Evolutionary conservation across 192 early-diverging fungal genomes (phyloP).

Genomic region (Umbelopsis vinacea): DNA sequence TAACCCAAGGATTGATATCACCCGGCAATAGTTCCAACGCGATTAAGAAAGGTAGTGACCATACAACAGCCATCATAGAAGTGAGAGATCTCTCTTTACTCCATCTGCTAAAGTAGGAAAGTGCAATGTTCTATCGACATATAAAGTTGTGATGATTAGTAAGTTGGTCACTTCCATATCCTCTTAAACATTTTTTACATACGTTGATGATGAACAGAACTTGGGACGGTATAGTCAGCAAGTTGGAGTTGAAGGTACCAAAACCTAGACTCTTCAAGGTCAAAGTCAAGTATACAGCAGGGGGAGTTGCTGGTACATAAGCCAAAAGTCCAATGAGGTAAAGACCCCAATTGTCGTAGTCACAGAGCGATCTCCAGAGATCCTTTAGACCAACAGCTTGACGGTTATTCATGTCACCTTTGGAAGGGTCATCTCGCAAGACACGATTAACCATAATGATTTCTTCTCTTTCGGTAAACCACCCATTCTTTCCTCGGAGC

Average conservation of each 20-base stretch:
- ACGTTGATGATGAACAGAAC: constrained; percentile 33
- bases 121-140: constrained; percentile 22
- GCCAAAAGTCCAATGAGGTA: constrained; percentile 48
- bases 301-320: constrained; percentile 35
- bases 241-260: constrained; percentile 38
- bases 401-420: constrained; percentile 42
- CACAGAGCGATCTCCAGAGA: constrained; percentile 32
- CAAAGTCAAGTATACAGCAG: constrained; percentile 35
- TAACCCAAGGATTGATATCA: constrained; percentile 34
- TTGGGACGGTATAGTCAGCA: constrained; percentile 41
- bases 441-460: constrained; percentile 59
- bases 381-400: constrained; percentile 37
- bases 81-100: constrained; percentile 34
- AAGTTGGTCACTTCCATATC: no score
- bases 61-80: constrained; percentile 27
- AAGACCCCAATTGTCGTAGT: constrained; percentile 39
- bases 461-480: constrained; percentile 56
- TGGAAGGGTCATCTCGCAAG: constrained; percentile 58
- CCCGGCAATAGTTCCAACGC: constrained; percentile 38
- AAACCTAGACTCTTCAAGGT: constrained; percentile 48
- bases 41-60: constrained; percentile 33
- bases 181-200: constrained; percentile 13
- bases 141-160: constrained; percentile 17
- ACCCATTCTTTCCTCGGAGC: constrained; percentile 40
- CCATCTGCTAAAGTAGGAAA: constrained; percentile 41